Evolutionary conservation across 78 protist species (phyloP).

Genomic region (Emiliania huxleyi): DNA sequence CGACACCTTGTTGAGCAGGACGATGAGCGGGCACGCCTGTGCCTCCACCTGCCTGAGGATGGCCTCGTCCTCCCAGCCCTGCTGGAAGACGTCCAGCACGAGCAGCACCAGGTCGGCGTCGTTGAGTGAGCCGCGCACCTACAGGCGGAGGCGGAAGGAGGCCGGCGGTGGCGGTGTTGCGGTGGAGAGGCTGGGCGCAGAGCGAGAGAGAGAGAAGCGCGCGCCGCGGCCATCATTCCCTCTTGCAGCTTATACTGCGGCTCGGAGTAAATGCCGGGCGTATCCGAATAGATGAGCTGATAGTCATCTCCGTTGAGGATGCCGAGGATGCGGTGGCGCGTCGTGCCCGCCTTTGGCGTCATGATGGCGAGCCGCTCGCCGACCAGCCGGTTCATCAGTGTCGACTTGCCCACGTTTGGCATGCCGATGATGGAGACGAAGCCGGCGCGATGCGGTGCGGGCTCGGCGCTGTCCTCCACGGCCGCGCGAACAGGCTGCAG

Average conservation of each 20-base stretch:
- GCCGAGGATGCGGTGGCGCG: conserved; percentile 5
- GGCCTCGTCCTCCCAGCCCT: not conserved
- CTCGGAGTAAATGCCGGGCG: not conserved
- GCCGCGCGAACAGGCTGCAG: no score
- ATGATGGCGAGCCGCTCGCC: not conserved
- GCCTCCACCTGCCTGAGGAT: not conserved
- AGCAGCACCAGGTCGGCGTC: not conserved
- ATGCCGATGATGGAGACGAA: not conserved
- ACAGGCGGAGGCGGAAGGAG: no score
- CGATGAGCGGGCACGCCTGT: not conserved
- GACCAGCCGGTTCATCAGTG: not conserved
- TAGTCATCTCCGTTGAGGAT: not conserved
- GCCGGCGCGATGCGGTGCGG: not conserved
- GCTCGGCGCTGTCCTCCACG: not conserved
- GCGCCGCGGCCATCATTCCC: not conserved
- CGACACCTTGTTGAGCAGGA: not conserved
- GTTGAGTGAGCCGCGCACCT: not conserved
- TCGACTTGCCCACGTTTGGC: conserved; percentile 10
- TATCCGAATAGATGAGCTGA: conserved; percentile 15
- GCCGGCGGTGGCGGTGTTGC: no score
- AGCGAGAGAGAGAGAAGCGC: no score
- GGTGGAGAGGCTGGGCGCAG: no score
- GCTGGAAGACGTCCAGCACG: not conserved
- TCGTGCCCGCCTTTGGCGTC: conserved; percentile 5
- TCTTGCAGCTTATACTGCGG: conserved; percentile 2